These are phyloP conservation scores for Beauveria caledonica DNA, from an alignment of 2,329 filamentous ascomycete genomes.

Conservation along the genomic window DNA sequence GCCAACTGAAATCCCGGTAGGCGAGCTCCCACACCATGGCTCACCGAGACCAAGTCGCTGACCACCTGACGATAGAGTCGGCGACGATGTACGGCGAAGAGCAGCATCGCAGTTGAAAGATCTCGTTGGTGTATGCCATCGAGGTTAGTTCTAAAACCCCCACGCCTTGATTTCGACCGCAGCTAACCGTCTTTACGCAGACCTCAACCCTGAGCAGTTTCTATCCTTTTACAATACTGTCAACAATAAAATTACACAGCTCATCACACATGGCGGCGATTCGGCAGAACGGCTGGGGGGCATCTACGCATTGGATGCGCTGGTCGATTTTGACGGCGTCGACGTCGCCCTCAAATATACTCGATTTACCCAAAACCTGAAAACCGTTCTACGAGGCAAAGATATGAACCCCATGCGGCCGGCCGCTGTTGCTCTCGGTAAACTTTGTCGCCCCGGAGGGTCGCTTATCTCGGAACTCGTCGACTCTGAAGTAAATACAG, in stretches of 20 bases:
- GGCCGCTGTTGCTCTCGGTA: slow-evolving; percentile 80
- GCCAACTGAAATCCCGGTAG: slow-evolving; percentile 49
- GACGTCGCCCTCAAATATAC: slow-evolving; percentile 91
- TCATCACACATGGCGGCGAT: slow-evolving; percentile 81
- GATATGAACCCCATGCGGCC: slow-evolving; percentile 86
- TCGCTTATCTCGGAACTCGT: slow-evolving; percentile 92
- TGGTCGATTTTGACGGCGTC: slow-evolving; percentile 94
- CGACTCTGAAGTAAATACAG: slow-evolving; percentile 92
- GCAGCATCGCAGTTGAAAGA: slow-evolving; percentile 47
- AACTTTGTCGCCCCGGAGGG: slow-evolving; percentile 84
- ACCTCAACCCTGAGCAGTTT: slow-evolving; percentile 76
- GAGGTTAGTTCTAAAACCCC: slow-evolving; percentile 33
- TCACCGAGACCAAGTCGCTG: background rate
- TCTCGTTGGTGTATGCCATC: slow-evolving; percentile 45
- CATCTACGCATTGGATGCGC: slow-evolving; percentile 80
- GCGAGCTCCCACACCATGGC: slow-evolving; percentile 10
- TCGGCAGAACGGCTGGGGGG: slow-evolving; percentile 84
- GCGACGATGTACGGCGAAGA: slow-evolving; percentile 44
- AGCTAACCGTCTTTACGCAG: slow-evolving; percentile 29
- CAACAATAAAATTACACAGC: slow-evolving; percentile 47
- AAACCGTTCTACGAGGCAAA: slow-evolving; percentile 79
- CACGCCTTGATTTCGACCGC: background rate
- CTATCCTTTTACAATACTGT: slow-evolving; percentile 46
- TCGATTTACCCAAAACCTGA: slow-evolving; percentile 84
- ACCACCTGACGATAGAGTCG: slow-evolving; percentile 17